Evolutionary conservation across 768 basidiomycete genomes (phyloP), one percentile per base, ranked within the genome.

Genomic region (Nidularia sp.): DNA sequence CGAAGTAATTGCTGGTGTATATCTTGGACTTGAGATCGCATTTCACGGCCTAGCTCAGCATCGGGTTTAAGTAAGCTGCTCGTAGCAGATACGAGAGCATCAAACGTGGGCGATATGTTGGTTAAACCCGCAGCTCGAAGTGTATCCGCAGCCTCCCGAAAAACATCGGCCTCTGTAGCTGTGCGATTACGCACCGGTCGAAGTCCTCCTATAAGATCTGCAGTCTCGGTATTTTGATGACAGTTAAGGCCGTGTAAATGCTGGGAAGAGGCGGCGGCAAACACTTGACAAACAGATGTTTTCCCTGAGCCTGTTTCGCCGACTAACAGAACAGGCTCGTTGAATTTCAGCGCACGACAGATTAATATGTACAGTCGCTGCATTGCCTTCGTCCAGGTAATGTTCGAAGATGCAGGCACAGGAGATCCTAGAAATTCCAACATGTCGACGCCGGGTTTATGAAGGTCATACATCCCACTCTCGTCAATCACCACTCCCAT

Each of bases 261-360:
- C 60, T 83, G 83, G 25, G 69, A 68, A 22, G 80, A 69, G 1
- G 83, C 83, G 43, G 85, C 78, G 0, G 97, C 89, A 57, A 88
- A 88, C 4, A 93, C 72, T 63, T 98, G 93, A 62, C 96, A 98
- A 39, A 98, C 88, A 1, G 96, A 97, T 0, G 97, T 99, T 70
- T 99, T 99, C 12, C 97, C 97, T 3, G 89, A 90, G 10, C 97
- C 97, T 0, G 97, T 98, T 68, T 98, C 96, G 0, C 97, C 97
- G 8, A 99, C 96, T 31, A 99, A 79, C 15, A 98, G 76, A 43
- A 98, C 86, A 0, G 97, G 97, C 63, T 99, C 97, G 60, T 97
- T 89, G 70, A 88, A 91, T 45, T 81, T 83, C 47, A 98, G 68
- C 2, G 94, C 94, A n/a, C 89, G 81, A 31, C 86, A 81, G 29